Evolutionary conservation across 78 protist genomes (phyloP).

Genomic region (Dictyostelium firmibasis): DNA sequence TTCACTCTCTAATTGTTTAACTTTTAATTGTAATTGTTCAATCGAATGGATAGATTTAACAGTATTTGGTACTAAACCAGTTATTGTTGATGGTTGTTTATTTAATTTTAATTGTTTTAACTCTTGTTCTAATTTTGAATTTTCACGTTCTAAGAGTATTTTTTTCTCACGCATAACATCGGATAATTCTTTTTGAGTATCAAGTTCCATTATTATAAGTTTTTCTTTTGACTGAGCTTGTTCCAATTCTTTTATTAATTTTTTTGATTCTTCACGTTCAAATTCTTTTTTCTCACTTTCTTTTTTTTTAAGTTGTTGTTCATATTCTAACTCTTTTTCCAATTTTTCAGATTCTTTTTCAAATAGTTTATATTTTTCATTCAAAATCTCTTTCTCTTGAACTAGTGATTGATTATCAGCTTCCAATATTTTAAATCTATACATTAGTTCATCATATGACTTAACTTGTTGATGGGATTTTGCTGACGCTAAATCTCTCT

Average conservation of each 20-base stretch:
- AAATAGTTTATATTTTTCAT: slow-evolving; percentile 31
- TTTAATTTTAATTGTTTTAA: background rate
- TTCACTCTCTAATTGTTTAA: slow-evolving; percentile 22
- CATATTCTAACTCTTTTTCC: slow-evolving; percentile 70
- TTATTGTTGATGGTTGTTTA: background rate
- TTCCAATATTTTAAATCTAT: slow-evolving; percentile 19
- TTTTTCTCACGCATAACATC: slow-evolving; percentile 12
- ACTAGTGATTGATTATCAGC: slow-evolving; percentile 17
- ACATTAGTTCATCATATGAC: background rate
- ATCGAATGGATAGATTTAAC: background rate
- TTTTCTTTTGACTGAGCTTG: slow-evolving; percentile 1
- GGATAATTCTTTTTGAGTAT: slow-evolving; percentile 33
- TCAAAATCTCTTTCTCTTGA: slow-evolving; percentile 27
- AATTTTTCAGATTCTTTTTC: slow-evolving; percentile 46
- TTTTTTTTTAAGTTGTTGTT: slow-evolving; percentile 25
- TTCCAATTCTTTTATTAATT: slow-evolving; percentile 25
- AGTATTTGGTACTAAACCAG: background rate
- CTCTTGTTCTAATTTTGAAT: background rate
- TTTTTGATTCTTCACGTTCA: slow-evolving; percentile 25
- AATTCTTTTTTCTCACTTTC: slow-evolving; percentile 16
- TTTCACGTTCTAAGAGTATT: background rate
- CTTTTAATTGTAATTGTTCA: slow-evolving; percentile 7
- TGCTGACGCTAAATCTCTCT: background rate
- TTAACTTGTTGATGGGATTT: background rate
- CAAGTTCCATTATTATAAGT: slow-evolving; percentile 17